Evolutionary conservation across 1,284 basidiomycete species (phyloP).

Genomic region (Tausonia pullulans): DNA sequence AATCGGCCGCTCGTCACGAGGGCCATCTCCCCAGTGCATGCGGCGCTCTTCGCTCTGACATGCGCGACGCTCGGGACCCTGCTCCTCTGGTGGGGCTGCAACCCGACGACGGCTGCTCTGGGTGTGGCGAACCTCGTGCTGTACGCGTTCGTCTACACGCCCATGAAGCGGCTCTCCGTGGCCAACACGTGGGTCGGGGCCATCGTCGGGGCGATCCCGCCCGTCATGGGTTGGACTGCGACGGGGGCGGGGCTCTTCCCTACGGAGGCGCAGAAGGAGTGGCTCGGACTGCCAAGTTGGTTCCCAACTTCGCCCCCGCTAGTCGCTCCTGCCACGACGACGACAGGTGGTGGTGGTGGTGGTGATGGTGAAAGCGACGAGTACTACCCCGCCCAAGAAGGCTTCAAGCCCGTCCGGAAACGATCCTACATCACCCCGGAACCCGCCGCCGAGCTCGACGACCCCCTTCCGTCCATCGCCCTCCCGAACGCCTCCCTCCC

Average conservation of each 20-base stretch:
- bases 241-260: slow-evolving; percentile 72
- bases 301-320: slow-evolving; percentile 6
- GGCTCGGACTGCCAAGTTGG: slow-evolving; percentile 45
- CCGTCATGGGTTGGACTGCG: slow-evolving; percentile 97
- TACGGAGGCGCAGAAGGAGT: slow-evolving; percentile 45
- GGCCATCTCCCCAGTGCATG: slow-evolving; percentile 73
- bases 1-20: slow-evolving; percentile 78
- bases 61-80: slow-evolving; percentile 68
- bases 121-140: slow-evolving; percentile 77
- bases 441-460: slow-evolving; percentile 22
- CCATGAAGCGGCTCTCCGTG: slow-evolving; percentile 80
- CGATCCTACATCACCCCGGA: neutral
- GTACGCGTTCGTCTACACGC: slow-evolving; percentile 88
- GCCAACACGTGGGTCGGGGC: slow-evolving; percentile 92
- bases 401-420: neutral
- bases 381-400: neutral
- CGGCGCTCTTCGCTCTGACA: slow-evolving; percentile 59
- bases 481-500: slow-evolving; percentile 10
- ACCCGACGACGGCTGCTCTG: slow-evolving; percentile 73
- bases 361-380: no score
- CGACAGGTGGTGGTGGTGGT: no score
- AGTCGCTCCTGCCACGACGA: no score
- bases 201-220: slow-evolving; percentile 84
- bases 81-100: slow-evolving; percentile 73
- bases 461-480: slow-evolving; percentile 33